Base-by-base conservation (phyloP, 2,329 filamentous ascomycete genomes). In the Colletotrichum chlorophyti region DNA sequence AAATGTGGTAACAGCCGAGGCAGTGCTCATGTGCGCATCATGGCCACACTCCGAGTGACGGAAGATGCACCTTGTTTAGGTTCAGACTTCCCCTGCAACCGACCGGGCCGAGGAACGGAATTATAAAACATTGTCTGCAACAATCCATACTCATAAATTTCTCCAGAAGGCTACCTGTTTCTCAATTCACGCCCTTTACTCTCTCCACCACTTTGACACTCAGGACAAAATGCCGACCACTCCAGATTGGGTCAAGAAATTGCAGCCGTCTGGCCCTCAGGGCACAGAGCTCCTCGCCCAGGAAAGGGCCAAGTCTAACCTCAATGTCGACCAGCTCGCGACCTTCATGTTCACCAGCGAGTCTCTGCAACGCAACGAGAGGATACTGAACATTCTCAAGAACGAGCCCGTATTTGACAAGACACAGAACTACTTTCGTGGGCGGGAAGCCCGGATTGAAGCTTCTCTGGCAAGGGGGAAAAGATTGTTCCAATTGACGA, bases 371-470 rank as follows among this genome's bases (percentile, higher is more conserved):
- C 79, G 83, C 38, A 86, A 88, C 66, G 74, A 82, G 2, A 76
- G 76, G 21, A 80, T 93, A 24, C 75, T 91, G 6, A 74, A 82
- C 43, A 80, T 91, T n/a, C 80, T 93, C 5, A 77, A 87, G 65
- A 71, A 79, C 0, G 88, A 93, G 58, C 83, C 84, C 49, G 81
- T 91, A 54, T 93, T 93, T 65, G 88, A 93, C 74, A 93, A 93
- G 76, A 86, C 86, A 3, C 86, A 89, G 63, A 91, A 92, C 70
- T 91, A 91, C 74, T 91, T 90, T 70, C 81, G 85, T 64, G 89
- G 89, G 37, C 79, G 90, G 40, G 80, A 84, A 23, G 88, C 90
- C 62, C 82, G 86, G 45, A 87, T 93, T 66, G 83, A 91, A 69
- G 84, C 83, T 29, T 84, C 90, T 1, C 78, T 94, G 53, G 89